A percentile compares a stretch with the other conserved stretches of the same genome.
phyloP scores from a whole-genome alignment of 805 yeast species.

The Myxozyma neotropica region DNA sequence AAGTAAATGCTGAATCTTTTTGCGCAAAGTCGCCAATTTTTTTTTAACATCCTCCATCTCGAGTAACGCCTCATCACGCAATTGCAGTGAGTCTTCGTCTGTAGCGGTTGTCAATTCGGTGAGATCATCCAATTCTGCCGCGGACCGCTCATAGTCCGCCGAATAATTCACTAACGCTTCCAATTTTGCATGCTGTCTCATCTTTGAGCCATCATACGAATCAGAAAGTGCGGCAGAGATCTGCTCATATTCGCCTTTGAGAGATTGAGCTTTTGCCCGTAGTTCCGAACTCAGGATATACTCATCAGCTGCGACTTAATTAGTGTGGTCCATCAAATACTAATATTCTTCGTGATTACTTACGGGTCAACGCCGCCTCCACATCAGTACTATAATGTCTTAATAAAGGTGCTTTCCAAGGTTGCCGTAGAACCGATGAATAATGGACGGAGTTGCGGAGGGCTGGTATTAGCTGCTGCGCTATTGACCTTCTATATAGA shows the following conservation, averaged over 20 bases:
- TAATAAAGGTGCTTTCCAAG: not conserved
- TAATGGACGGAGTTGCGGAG: not conserved
- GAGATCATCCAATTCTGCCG: conserved; percentile 10
- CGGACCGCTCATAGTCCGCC: conserved; percentile 20
- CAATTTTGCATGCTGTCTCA: conserved; percentile 19
- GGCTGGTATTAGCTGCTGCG: not conserved
- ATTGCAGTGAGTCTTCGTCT: conserved; percentile 14
- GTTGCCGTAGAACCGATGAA: too few species aligned
- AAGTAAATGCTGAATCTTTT: conserved; percentile 48
- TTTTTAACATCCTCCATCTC: conserved; percentile 13
- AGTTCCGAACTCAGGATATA: conserved; percentile 10
- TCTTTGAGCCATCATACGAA: conserved; percentile 27
- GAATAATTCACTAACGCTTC: conserved; percentile 13
- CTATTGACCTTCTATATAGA: not conserved
- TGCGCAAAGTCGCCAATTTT: not conserved
- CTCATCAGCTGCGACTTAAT: not conserved
- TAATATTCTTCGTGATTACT: not conserved
- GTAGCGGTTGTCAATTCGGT: conserved; percentile 1
- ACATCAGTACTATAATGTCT: not conserved
- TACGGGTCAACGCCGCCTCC: not conserved
- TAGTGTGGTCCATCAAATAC: not conserved
- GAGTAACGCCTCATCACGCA: conserved; percentile 23
- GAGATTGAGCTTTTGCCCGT: conserved; percentile 9
- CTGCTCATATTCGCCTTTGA: conserved; percentile 16
- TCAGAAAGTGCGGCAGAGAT: conserved; percentile 23